Base-by-base conservation (phyloP, 345 rosid species). In the Combretum micranthum region DNA sequence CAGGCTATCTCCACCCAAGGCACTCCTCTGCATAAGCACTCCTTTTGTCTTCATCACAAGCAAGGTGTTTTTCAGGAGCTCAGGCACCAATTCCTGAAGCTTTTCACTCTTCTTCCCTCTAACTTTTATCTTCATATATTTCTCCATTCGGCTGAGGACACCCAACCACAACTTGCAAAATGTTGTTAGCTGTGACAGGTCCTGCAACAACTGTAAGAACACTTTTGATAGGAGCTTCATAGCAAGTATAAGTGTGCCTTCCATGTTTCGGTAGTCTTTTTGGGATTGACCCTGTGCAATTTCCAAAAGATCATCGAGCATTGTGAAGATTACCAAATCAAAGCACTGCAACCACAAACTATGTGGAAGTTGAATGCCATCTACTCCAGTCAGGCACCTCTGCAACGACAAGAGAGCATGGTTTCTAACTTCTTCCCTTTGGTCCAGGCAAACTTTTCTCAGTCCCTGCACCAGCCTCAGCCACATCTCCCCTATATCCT, bases 371-470 rank as follows among this genome's bases (percentile, higher is more conserved):
- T 67, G 73, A 66, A 88, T 83, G 55, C 72, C 91, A 26, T 89
- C 91, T 21, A 82, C 87, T 62, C 81, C 90, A 4, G 81, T 85
- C 74, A 93, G 77, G 74, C 99, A 93, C 76, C 83, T 87, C 61
- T 83, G 96, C 66, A 93, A 69, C 22, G 95, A 85, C 60, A 77
- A 71, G 66, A 93, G 81, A 26, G 99, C 96, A 69, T 85, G 92
- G 75, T 87, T 89, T 72, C 99, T 75, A 37, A 93, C 91, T 50
- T 93, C 99, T 69, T 93, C 97, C 70, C 97, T 83, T 77, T 89
- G 99, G 78, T 89, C 99, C 80, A 93, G 81, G 74, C 99, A 93
- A 61, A 93, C 97, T 87, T 93, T 93, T 77, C 97, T 74, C 65
- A 93, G 57, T 57, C 86, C 97, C 69, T 93, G 99, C 62, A 83